phyloP scores from a whole-genome alignment of 2,329 filamentous ascomycete genomes.

The Apiospora hydei region DNA sequence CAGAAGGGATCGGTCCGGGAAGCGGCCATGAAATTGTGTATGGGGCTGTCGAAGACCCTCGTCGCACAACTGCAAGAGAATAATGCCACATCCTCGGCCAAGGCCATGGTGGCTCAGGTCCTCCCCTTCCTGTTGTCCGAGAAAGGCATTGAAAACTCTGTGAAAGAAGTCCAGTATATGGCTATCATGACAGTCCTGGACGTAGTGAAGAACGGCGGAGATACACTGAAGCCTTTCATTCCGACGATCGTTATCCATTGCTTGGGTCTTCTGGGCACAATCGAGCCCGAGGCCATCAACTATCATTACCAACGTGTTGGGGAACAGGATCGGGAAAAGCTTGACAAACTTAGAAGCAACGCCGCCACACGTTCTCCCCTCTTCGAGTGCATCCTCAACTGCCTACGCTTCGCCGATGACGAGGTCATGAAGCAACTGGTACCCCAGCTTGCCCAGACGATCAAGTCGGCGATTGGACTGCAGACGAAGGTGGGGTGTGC shows the following conservation, averaged over 20 bases:
- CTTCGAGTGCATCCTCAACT: conserved; percentile 90
- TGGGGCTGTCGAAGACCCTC: conserved; percentile 83
- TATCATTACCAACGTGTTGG: conserved; percentile 91
- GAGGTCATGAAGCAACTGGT: conserved; percentile 78
- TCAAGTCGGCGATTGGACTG: conserved; percentile 87
- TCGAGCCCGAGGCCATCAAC: conserved; percentile 90
- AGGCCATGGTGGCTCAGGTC: conserved; percentile 83
- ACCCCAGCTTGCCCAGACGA: conserved; percentile 75
- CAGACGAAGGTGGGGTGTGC: conserved; percentile 94
- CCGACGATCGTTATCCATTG: conserved; percentile 82
- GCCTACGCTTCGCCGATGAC: conserved; percentile 83
- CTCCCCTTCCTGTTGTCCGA: conserved; percentile 90
- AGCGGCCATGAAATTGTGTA: conserved; percentile 82
- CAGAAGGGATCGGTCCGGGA: conserved; percentile 90
- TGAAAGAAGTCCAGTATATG: conserved; percentile 86
- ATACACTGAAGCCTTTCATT: conserved; percentile 79
- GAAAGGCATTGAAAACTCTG: conserved; percentile 87
- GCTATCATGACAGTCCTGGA: conserved; percentile 84
- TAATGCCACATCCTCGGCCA: conserved; percentile 72
- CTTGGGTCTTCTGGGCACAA: conserved; percentile 80
- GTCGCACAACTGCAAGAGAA: conserved; percentile 86
- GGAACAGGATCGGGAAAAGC: conserved; percentile 85
- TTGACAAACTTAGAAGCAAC: conserved; percentile 85
- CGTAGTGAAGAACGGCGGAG: conserved; percentile 89
- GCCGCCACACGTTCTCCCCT: conserved; percentile 87